phyloP scores from a whole-genome alignment of 495 filamentous ascomycete species.

The Penicillium longicatenatum region DNA sequence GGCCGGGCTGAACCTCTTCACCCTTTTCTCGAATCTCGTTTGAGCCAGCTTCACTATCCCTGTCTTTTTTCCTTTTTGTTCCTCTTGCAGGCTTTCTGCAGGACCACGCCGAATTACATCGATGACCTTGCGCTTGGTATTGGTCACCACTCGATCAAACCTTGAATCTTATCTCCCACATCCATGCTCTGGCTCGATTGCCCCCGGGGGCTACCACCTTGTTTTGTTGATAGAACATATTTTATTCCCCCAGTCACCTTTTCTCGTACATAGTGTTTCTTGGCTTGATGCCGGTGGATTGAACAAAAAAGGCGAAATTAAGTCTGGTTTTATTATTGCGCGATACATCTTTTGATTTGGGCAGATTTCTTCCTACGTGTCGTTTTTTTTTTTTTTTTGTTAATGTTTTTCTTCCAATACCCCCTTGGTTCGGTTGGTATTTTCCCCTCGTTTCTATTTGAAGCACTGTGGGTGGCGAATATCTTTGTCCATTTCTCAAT shows the following conservation, averaged over 20 bases:
- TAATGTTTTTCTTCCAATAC: constrained; percentile 32
- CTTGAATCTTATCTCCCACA: not conserved
- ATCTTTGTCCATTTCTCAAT: constrained; percentile 8
- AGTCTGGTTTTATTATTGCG: constrained; percentile 7
- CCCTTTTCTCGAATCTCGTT: constrained; percentile 3
- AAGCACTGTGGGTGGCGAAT: constrained; percentile 9
- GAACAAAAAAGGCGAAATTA: constrained; percentile 20
- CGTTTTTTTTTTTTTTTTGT: constrained; percentile 9
- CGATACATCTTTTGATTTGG: constrained; percentile 19
- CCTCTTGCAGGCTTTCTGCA: not conserved
- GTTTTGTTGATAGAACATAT: constrained; percentile 1
- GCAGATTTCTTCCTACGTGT: constrained; percentile 3
- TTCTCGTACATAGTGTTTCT: constrained; percentile 30
- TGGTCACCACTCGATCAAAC: not conserved
- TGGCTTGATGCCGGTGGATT: constrained; percentile 23
- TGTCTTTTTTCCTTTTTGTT: not conserved
- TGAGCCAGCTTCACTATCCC: not conserved
- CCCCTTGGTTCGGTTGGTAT: constrained; percentile 39
- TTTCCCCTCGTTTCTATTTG: constrained; percentile 23
- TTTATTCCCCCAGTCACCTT: not conserved
- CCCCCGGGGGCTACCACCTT: not conserved
- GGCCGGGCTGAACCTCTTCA: constrained; percentile 13
- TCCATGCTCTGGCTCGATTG: not conserved
- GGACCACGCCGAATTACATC: not conserved
- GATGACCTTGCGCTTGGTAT: not conserved